Evolutionary conservation across 2,329 filamentous ascomycete species (phyloP), one percentile per base, ranked within the genome.

Genomic region (Exophiala sideris): DNA sequence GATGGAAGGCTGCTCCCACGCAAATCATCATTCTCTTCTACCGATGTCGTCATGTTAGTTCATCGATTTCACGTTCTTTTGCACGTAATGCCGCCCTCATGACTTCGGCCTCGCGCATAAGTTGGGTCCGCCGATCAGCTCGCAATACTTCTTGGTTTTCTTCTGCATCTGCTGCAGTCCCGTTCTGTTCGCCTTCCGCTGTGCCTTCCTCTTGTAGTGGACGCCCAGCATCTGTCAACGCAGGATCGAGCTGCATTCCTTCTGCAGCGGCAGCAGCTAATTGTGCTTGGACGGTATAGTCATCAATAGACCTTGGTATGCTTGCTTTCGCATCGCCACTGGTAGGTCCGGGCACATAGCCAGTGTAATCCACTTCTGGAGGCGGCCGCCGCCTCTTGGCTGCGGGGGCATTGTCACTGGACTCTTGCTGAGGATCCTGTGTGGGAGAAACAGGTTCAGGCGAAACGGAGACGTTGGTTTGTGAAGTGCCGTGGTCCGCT

Each of bases 1-100:
- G 24, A 29, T 29, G 24, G 24, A 29, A 29, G 24, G 24, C 24
- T 29, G 24, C 29, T 34, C n/a, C 24, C 29, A 16, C 21, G 33
- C 12, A 16, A 38, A 40, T 29, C 7, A 12, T 16, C 11, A 16
- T 33, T 29, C 32, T 42, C 29, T 12, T 9, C 20, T 45, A 12
- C 9, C 20, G 16, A 46, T 40, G 24, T 18, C 36, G 24, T 59
- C 68, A 68, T 39, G 70, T 73, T 54, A 81, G 66, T 35, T 76
- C 75, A 45, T 85, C 84, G 52, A 91, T 73, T 65, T 91, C 88
- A 44, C 83, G 78, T 70, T 91, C 88, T 65, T 91, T 91, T 10
- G 82, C 85, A 8, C 83, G 79, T 29, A 91, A 75, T 69, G 87
- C 76, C 67, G 86, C 82, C 35, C 87, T 80, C 84, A 94, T 94